Percentiles rank a stretch among this genome's conserved stretches.
phyloP scores from a whole-genome alignment of 2,329 filamentous ascomycete species.

The Xylariales sp. region DNA sequence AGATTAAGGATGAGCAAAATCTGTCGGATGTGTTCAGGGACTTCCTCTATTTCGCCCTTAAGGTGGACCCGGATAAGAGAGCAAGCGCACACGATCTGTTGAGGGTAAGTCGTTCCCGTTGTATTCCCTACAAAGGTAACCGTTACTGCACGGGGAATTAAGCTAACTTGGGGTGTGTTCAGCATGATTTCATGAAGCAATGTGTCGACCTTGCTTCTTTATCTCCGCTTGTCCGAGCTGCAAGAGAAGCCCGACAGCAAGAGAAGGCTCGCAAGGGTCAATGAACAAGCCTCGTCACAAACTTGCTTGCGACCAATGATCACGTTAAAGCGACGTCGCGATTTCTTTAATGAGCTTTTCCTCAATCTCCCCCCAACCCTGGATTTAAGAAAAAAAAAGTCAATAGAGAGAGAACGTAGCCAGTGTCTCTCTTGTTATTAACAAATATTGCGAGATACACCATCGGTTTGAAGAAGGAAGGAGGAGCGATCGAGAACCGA shows the following conservation, averaged over 20 bases:
- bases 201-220: constrained; percentile 73
- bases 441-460: no score
- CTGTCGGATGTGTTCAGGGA: constrained; percentile 80
- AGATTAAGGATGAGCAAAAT: constrained; percentile 88
- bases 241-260: constrained; percentile 77
- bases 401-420: no score
- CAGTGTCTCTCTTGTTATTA: no score
- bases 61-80: constrained; percentile 95
- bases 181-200: constrained; percentile 78
- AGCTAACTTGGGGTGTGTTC: no score
- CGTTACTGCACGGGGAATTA: no score
- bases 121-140: no score
- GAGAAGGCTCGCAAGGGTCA: constrained; percentile 72
- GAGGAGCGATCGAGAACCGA: no score
- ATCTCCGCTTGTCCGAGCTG: constrained; percentile 81
- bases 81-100: constrained; percentile 92
- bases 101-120: constrained; percentile 58
- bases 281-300: constrained; percentile 13
- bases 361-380: no score
- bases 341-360: constrained; percentile 7
- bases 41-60: constrained; percentile 88
- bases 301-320: no score
- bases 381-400: no score
- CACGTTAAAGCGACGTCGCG: constrained; percentile 8
- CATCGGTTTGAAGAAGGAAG: no score